Evolutionary conservation across 2,329 filamentous ascomycete species (phyloP), one percentile per base, ranked within the genome.

Genomic region (Cladophialophora chaetospira): DNA sequence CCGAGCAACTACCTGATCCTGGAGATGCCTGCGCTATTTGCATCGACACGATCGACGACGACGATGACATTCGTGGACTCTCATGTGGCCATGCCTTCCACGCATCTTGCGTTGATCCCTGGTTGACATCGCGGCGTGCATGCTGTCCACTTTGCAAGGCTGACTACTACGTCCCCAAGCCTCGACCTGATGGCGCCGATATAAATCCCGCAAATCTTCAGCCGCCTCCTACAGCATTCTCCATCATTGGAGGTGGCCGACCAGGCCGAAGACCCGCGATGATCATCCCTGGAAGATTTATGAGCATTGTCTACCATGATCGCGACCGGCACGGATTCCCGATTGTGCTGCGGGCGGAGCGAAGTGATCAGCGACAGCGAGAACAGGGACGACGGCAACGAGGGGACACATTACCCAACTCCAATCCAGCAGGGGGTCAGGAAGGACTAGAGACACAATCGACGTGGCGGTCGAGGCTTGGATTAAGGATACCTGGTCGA

Each of bases 71-170:
- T 47, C 89, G 94, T 65, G 94, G 94, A 2, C 77, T 99, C 60
- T 91, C 90, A 3, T 99, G 94, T 69, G 94, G 94, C n/a, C 94
- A 99, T 73, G 92, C 93, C 52, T 99, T 97, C 82, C 94, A 99
- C 71, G 92, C 91, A 48, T 89, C 88, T 35, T 99, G 94, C 70
- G 84, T 99, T 46, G 94, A 99, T 67, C 94, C 94, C 9, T 99
- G 94, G 94, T 77, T 99, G 62, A 99, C 94, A 8, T 92, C 89
- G 69, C 85, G 94, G 62, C 87, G 93, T 64, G 94, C 94, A 23
- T 97, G 93, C 77, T 99, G 94, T 71, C 94, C 94, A 4, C 85
- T 99, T 5, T 99, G 94, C 80, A 99, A 99, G 76, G 90, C 93
- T 36, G 94, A 99, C 70, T 99, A 97, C 73, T 97, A 96, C 72